phyloP scores from a whole-genome alignment of 2,329 filamentous ascomycete species.

The Fusarium sp. region DNA sequence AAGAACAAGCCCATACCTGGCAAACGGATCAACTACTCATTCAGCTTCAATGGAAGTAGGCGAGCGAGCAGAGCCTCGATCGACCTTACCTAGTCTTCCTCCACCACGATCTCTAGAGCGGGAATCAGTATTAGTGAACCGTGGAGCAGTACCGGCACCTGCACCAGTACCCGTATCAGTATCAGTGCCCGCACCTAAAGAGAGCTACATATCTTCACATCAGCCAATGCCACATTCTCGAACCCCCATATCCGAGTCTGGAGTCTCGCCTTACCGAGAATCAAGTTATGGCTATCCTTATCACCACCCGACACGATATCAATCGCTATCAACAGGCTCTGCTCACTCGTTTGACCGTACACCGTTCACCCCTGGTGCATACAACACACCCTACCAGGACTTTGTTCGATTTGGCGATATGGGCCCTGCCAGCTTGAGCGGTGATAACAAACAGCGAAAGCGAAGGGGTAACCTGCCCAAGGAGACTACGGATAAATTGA shows the following conservation, averaged over 20 bases:
- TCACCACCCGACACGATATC: constrained; percentile 58
- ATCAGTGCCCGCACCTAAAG: constrained; percentile 47
- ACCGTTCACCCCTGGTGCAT: constrained; percentile 57
- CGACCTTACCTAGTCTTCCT: constrained; percentile 56
- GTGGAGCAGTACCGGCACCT: constrained; percentile 49
- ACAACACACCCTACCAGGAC: constrained; percentile 56
- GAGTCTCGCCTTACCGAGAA: constrained; percentile 49
- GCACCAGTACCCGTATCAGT: constrained; percentile 46
- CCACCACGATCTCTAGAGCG: constrained; percentile 53
- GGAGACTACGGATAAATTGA: constrained; percentile 83
- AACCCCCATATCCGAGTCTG: constrained; percentile 49
- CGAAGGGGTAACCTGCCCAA: constrained; percentile 90
- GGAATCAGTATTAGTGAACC: constrained; percentile 47
- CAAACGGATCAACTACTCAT: constrained; percentile 43
- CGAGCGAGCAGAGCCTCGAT: constrained; percentile 52
- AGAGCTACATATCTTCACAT: constrained; percentile 52
- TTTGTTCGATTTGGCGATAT: constrained; percentile 57
- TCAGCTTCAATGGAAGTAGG: constrained; percentile 49
- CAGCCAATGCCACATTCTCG: constrained; percentile 40
- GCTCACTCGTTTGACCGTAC: constrained; percentile 57
- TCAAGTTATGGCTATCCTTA: constrained; percentile 53
- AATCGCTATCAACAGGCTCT: constrained; percentile 60
- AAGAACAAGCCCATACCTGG: constrained; percentile 51
- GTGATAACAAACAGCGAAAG: constrained; percentile 66
- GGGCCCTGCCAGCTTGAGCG: constrained; percentile 51